Percentiles rank a stretch among this genome's conserved stretches.
These are phyloP conservation scores for Suillus cothurnatus DNA, from an alignment of 768 basidiomycete species.

Conservation along the genomic window DNA sequence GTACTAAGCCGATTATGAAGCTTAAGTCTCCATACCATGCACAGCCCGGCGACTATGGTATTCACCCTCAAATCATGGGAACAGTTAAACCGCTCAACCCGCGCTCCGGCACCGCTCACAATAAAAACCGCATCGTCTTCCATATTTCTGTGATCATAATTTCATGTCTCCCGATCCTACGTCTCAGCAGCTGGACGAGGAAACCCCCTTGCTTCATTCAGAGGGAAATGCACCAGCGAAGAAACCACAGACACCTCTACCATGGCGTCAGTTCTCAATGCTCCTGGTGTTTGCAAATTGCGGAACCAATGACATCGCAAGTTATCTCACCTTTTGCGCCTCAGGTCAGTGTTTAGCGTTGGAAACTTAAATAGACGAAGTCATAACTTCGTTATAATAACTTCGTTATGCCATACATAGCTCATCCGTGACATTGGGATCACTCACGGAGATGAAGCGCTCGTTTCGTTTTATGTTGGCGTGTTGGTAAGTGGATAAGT, in stretches of 20 bases:
- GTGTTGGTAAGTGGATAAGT: constrained; percentile 39
- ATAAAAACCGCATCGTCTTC: background rate
- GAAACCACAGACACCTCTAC: constrained; percentile 53
- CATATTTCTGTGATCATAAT: no score
- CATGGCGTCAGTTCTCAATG: constrained; percentile 69
- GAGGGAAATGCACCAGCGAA: constrained; percentile 23
- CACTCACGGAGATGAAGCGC: constrained; percentile 46
- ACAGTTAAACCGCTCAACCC: background rate
- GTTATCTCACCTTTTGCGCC: constrained; percentile 78
- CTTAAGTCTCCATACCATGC: no score
- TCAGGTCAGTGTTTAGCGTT: constrained; percentile 39
- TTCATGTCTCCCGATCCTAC: constrained; percentile 2
- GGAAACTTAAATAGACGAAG: background rate
- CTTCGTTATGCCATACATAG: constrained; percentile 14
- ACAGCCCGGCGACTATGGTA: background rate
- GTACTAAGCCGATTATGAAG: no score
- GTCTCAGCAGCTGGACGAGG: constrained; percentile 47
- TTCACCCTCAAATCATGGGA: background rate
- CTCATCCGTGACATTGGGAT: constrained; percentile 35
- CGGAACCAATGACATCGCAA: constrained; percentile 73
- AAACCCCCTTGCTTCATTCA: constrained; percentile 53
- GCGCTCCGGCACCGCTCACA: background rate
- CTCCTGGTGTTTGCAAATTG: constrained; percentile 68
- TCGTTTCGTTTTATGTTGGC: constrained; percentile 50
- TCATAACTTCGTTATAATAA: background rate